phyloP scores from a whole-genome alignment of 2,329 filamentous ascomycete genomes.

The Pseudogymnoascus sp. region DNA sequence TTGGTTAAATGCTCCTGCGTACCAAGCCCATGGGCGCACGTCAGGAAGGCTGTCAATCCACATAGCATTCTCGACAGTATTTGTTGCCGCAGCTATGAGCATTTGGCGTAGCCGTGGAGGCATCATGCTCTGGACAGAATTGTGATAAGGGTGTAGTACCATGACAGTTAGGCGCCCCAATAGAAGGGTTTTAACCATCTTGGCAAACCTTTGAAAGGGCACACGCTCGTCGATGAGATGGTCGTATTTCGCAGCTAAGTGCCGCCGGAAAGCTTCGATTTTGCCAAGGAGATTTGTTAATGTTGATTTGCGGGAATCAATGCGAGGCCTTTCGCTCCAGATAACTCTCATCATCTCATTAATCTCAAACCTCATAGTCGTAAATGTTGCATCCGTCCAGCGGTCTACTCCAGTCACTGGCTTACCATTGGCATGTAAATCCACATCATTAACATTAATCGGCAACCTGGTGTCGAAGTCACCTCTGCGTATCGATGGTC shows the following conservation, averaged over 20 bases:
- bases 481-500: conserved; percentile 61
- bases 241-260: conserved; percentile 58
- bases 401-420: conserved; percentile 33
- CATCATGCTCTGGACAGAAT: conserved; percentile 33
- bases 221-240: conserved; percentile 50
- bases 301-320: conserved; percentile 53
- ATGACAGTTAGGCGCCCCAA: conserved; percentile 57
- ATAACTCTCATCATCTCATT: conserved; percentile 64
- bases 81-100: conserved; percentile 51
- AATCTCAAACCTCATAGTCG: conserved; percentile 62
- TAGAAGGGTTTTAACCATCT: conserved; percentile 56
- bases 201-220: conserved; percentile 55
- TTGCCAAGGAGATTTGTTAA: conserved; percentile 58
- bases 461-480: conserved; percentile 70
- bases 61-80: conserved; percentile 46
- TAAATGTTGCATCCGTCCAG: conserved; percentile 62
- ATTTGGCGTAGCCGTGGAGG: conserved; percentile 56
- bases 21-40: conserved; percentile 59
- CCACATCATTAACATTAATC: conserved; percentile 59
- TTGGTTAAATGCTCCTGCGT: conserved; percentile 61
- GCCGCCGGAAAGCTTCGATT: conserved; percentile 58
- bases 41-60: conserved; percentile 44
- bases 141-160: conserved; percentile 60
- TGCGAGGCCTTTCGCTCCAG: conserved; percentile 59
- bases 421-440: conserved; percentile 42